Conservation (phyloP, 805 yeast genomes). For the Kuraishia cidri region DNA sequence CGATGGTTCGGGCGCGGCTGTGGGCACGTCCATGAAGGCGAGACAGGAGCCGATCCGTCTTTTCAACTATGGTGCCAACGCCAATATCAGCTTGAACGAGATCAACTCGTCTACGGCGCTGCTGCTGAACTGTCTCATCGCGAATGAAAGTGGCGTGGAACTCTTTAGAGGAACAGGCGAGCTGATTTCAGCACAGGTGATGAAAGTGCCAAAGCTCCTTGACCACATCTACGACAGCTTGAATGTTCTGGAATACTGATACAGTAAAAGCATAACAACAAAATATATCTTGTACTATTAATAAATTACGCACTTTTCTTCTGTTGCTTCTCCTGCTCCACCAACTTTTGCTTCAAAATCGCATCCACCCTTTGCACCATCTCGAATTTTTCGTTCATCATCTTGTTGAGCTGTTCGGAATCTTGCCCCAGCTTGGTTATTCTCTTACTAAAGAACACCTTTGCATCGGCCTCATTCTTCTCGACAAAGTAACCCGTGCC, state of each 20-base stretch:
- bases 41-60: constrained; percentile 18
- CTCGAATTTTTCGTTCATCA: constrained; percentile 68
- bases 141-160: constrained; percentile 20
- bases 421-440: constrained; percentile 66
- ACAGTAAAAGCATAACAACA: too few relatives aligned
- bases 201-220: constrained; percentile 23
- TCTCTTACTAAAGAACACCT: constrained; percentile 63
- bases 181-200: constrained; percentile 18
- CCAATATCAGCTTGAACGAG: constrained; percentile 24
- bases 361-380: constrained; percentile 53
- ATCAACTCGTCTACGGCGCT: constrained; percentile 27
- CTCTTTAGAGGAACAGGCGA: constrained; percentile 21
- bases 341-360: constrained; percentile 42
- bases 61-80: constrained; percentile 21
- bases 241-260: constrained; percentile 12
- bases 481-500: constrained; percentile 96
- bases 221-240: constrained; percentile 16
- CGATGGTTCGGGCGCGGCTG: constrained; percentile 4
- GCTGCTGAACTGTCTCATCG: constrained; percentile 23
- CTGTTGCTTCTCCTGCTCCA: constrained; percentile 28
- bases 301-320: constrained; percentile 1
- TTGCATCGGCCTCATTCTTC: constrained; percentile 60
- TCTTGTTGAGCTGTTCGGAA: constrained; percentile 60
- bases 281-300: constrained; percentile 2
- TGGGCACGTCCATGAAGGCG: constrained; percentile 10